Base-by-base conservation (phyloP, 768 basidiomycete genomes). In the Rhodocollybia butyracea region DNA sequence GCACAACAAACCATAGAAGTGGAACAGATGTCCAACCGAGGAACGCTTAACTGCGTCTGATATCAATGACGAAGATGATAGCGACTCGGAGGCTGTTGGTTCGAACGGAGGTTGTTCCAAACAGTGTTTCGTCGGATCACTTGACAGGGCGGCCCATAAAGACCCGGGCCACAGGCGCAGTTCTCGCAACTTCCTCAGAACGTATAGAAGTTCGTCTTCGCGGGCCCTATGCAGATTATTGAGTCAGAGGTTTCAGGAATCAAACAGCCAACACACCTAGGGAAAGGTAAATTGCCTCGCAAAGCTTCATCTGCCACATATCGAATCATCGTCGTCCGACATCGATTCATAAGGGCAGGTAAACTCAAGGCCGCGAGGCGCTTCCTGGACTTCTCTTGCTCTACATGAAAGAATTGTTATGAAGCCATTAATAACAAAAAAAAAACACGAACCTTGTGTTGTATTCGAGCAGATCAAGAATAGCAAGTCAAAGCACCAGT, bases 401-500 rank as follows among this genome's bases (percentile, higher is more conserved):
- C 90, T 91, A 11, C n/a, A n/a, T n/a, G n/a, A 30, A 31, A 36
- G 15, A 41, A 29, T 21, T 13, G 17, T 29, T n/a, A 27, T 30
- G 24, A 21, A 13, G 5, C 8, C 12, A 39, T 15, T 12, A 26
- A 21, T 5, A 40, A 34, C 15, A 46, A 41, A 39, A n/a, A 34
- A 22, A 5, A 21, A 1, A 5, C 22, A 38, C 26, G 27, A 32
- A 86, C 89, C 88, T 69, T 75, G 77, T 1, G 81, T 82, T 1
- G 75, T 73, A 61, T 85, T 72, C 0, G 89, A 88, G 62, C 90
- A 94, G 29, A 94, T 76, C 59, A 89, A 65, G 68, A 95, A 94
- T 31, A 96, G 66, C 11, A 94, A 71, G 63, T 96, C 93, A 54
- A 95, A 87, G 64, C 90, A 94, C 93, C 93, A 95, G 71, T 91